phyloP scores from a whole-genome alignment of 202 grass and related monocot genomes.

The Hordeum pubiflorum region DNA sequence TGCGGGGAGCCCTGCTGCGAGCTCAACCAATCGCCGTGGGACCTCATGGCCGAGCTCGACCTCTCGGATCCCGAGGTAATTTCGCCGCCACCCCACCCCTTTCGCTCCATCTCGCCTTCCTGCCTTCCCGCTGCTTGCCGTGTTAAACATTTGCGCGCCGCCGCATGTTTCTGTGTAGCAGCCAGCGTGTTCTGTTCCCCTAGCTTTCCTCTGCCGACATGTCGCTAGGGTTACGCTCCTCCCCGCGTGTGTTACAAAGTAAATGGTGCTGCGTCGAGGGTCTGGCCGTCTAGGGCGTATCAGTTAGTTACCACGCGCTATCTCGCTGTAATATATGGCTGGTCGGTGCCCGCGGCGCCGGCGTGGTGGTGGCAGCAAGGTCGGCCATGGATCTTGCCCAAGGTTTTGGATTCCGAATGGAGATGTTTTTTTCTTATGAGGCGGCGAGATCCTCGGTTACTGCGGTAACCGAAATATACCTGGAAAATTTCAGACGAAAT shows the following conservation, averaged over 20 bases:
- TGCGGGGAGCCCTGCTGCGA: constrained; percentile 30
- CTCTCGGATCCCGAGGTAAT: constrained; percentile 38
- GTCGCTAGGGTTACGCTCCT: not conserved
- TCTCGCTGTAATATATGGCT: no score
- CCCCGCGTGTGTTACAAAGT: not conserved
- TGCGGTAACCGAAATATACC: no score
- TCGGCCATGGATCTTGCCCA: no score
- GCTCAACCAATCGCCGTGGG: constrained; percentile 69
- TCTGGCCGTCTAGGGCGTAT: no score
- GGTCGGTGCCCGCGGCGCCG: no score
- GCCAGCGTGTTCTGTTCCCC: not conserved
- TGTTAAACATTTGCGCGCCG: not conserved
- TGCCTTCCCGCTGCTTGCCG: not conserved
- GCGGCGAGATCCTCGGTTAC: no score
- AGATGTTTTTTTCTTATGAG: no score
- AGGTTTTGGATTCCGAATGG: no score
- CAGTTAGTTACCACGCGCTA: no score
- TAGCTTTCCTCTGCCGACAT: not conserved
- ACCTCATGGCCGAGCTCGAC: constrained; percentile 43
- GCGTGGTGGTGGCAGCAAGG: no score
- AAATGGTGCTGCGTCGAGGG: not conserved
- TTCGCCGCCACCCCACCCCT: not conserved
- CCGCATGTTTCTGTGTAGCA: not conserved
- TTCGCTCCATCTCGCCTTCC: not conserved
- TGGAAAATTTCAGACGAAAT: no score